phyloP scores from a whole-genome alignment of 2,329 filamentous ascomycete genomes.

The Ustulina deusta region DNA sequence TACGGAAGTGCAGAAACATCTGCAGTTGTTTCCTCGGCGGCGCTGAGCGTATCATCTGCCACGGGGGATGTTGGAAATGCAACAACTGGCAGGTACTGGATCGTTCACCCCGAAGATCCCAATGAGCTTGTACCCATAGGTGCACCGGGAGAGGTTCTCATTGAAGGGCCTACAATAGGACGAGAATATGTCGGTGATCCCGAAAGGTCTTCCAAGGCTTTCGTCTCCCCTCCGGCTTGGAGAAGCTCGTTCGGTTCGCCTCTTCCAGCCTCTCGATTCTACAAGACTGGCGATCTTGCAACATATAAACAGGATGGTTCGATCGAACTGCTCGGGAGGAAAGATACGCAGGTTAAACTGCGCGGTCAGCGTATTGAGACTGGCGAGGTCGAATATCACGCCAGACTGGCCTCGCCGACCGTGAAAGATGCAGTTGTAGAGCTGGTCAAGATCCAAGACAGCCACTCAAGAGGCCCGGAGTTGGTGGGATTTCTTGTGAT shows the following conservation, averaged over 20 bases:
- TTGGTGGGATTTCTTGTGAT: constrained; percentile 12
- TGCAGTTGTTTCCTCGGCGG: neutral
- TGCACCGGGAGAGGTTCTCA: constrained; percentile 1
- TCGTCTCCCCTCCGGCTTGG: neutral
- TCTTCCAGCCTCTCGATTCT: constrained; percentile 3
- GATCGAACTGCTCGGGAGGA: constrained; percentile 1
- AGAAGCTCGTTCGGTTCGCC: neutral
- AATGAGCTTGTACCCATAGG: constrained; percentile 4
- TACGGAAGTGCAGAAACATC: constrained; percentile 9
- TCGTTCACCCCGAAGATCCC: constrained; percentile 7
- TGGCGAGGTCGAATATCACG: constrained; percentile 8
- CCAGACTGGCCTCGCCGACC: neutral
- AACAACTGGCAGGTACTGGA: constrained; percentile 7
- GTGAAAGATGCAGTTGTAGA: constrained; percentile 7
- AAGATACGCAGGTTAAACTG: constrained; percentile 7
- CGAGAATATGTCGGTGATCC: neutral
- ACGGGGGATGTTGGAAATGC: constrained; percentile 1
- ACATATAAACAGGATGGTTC: constrained; percentile 2
- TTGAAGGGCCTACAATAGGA: constrained; percentile 10
- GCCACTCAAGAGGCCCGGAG: constrained; percentile 12
- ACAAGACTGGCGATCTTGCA: constrained; percentile 10
- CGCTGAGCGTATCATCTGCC: neutral
- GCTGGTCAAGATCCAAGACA: constrained; percentile 11
- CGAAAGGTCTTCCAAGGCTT: constrained; percentile 5
- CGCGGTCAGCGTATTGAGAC: constrained; percentile 8